phyloP scores from a whole-genome alignment of 2,329 filamentous ascomycete genomes.

The Aspergillus ruber region DNA sequence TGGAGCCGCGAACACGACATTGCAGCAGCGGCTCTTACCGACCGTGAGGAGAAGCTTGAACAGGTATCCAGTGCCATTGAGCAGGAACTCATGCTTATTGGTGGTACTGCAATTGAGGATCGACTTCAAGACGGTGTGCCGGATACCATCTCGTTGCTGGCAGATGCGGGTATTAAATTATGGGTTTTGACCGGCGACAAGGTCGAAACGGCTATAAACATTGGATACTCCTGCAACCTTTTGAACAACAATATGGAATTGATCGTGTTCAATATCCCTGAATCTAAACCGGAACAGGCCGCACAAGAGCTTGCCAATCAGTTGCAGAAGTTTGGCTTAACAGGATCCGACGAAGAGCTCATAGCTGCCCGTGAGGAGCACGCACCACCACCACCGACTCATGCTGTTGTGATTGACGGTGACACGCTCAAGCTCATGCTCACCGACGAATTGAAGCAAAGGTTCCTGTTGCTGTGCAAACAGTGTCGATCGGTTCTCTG shows the following conservation, averaged over 20 bases:
- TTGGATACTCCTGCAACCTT: slow-evolving; percentile 97
- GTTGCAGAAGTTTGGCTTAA: slow-evolving; percentile 67
- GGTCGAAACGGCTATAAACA: slow-evolving; percentile 98
- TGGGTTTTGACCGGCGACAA: slow-evolving; percentile 99
- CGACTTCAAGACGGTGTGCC: slow-evolving; percentile 93
- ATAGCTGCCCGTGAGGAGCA: slow-evolving; percentile 73
- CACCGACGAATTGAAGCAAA: slow-evolving; percentile 74
- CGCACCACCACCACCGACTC: slow-evolving; percentile 76
- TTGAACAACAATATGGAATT: slow-evolving; percentile 97
- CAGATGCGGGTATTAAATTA: slow-evolving; percentile 90
- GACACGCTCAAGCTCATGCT: slow-evolving; percentile 87
- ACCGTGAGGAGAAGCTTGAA: slow-evolving; percentile 90
- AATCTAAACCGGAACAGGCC: slow-evolving; percentile 60
- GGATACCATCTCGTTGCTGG: slow-evolving; percentile 86
- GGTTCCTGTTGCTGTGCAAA: slow-evolving; percentile 92
- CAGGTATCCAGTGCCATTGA: slow-evolving; percentile 85
- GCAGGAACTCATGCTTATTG: slow-evolving; percentile 77
- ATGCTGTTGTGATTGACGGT: slow-evolving; percentile 90
- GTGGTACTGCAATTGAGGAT: slow-evolving; percentile 96
- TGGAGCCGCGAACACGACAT: slow-evolving; percentile 86
- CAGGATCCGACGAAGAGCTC: slow-evolving; percentile 79
- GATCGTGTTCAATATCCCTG: slow-evolving; percentile 78
- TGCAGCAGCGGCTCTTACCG: slow-evolving; percentile 73
- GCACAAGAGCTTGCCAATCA: slow-evolving; percentile 69
- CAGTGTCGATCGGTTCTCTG: slow-evolving; percentile 95